These are phyloP conservation scores for Cordyceps javanica DNA, from an alignment of 2,329 filamentous ascomycete genomes.

Conservation along the genomic window DNA sequence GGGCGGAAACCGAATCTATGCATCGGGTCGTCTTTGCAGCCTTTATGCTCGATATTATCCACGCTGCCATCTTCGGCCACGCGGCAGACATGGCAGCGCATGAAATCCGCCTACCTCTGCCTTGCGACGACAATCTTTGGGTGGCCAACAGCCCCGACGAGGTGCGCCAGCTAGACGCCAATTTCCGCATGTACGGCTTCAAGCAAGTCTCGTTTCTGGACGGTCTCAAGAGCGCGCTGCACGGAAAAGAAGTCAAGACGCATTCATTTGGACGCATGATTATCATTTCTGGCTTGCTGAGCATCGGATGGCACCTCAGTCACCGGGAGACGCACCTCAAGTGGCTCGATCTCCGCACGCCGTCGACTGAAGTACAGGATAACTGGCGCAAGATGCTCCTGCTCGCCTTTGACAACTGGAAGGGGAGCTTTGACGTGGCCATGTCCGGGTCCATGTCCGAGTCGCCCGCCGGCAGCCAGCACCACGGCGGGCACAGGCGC, in stretches of 20 bases:
- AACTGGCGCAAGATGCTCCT: constrained; percentile 75
- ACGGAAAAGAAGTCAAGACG: constrained; percentile 73
- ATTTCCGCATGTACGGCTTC: constrained; percentile 70
- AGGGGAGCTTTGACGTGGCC: constrained; percentile 71
- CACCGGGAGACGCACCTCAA: constrained; percentile 80
- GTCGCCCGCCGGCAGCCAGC: constrained; percentile 13
- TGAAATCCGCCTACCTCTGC: constrained; percentile 78
- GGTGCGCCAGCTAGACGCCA: constrained; percentile 70
- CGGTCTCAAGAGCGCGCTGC: constrained; percentile 75
- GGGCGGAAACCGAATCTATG: constrained; percentile 86
- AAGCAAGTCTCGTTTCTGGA: constrained; percentile 77
- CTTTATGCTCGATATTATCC: constrained; percentile 82
- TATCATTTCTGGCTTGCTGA: constrained; percentile 84
- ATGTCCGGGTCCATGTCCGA: constrained; percentile 38
- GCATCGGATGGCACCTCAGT: constrained; percentile 86
- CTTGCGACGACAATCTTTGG: constrained; percentile 85
- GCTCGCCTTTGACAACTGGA: constrained; percentile 81
- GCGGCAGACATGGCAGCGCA: constrained; percentile 86
- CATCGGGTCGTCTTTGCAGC: constrained; percentile 81
- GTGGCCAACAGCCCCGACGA: constrained; percentile 71
- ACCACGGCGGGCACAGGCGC: constrained; percentile 34
- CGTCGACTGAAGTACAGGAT: constrained; percentile 55
- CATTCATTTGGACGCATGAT: constrained; percentile 87
- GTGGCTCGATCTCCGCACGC: constrained; percentile 64
- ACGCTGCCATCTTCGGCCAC: constrained; percentile 90